phyloP scores from a whole-genome alignment of 257 asterid genomes.

The Verbascum thapsus region DNA sequence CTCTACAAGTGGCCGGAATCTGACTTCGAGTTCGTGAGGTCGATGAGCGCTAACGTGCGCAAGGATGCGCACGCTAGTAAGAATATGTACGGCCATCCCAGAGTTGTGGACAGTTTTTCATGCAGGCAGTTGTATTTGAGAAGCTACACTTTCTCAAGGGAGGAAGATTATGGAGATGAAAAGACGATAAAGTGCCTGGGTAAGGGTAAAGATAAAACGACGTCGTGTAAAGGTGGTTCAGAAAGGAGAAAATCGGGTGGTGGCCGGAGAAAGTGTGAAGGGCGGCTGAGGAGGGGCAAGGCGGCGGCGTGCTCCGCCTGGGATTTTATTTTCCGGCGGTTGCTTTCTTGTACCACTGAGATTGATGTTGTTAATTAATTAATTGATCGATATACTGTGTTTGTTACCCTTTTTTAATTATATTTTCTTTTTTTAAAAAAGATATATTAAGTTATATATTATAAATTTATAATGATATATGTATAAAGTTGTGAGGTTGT shows the following conservation, averaged over 20 bases:
- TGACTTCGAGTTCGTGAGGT: slow-evolving; percentile 68
- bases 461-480: no score
- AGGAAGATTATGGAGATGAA: slow-evolving; percentile 42
- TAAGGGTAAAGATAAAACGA: slow-evolving; percentile 17
- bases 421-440: no score
- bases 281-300: slow-evolving; percentile 49
- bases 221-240: no score
- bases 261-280: slow-evolving; percentile 32
- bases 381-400: background rate
- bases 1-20: slow-evolving; percentile 71
- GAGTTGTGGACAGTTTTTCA: slow-evolving; percentile 77
- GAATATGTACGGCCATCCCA: slow-evolving; percentile 37
- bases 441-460: no score
- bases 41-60: slow-evolving; percentile 48
- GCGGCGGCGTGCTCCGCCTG: slow-evolving; percentile 38
- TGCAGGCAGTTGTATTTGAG: slow-evolving; percentile 78
- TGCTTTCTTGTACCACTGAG: background rate
- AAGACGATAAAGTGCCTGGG: slow-evolving; percentile 51
- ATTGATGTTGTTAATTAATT: slow-evolving; percentile 10
- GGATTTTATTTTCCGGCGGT: background rate
- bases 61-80: slow-evolving; percentile 5
- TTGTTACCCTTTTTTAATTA: no score
- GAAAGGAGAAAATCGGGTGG: slow-evolving; percentile 19
- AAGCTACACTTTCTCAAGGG: slow-evolving; percentile 85
- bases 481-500: no score